Conservation (phyloP, 805 yeast species). For the Clavispora vitiphila region DNA sequence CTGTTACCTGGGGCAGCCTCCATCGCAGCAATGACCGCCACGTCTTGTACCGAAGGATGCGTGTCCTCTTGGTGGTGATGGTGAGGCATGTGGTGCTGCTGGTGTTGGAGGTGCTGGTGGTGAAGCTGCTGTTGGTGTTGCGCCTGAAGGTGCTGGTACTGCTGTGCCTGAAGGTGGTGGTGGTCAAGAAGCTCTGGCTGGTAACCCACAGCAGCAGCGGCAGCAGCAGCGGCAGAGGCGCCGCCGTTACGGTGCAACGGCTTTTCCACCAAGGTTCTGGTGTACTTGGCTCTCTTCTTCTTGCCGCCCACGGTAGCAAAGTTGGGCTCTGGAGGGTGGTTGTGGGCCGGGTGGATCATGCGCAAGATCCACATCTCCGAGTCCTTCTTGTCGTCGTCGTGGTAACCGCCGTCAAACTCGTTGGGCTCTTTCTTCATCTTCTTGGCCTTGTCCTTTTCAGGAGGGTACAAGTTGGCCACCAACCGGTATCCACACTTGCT, state of each 20-base stretch:
- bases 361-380: conserved; percentile 43
- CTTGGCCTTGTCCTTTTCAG: conserved; percentile 39
- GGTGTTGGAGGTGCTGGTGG: conserved; percentile 15
- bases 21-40: conserved; percentile 40
- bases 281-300: conserved; percentile 35
- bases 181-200: conserved; percentile 21
- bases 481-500: conserved; percentile 43
- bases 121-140: conserved; percentile 21
- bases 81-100: conserved; percentile 22
- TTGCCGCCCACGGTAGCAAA: conserved; percentile 20
- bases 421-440: conserved; percentile 21
- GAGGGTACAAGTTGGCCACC: conserved; percentile 35
- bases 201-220: conserved; percentile 23
- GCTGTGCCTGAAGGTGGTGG: conserved; percentile 18
- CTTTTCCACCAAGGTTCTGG: conserved; percentile 41
- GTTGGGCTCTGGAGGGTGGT: conserved; percentile 41
- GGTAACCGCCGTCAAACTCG: conserved; percentile 18
- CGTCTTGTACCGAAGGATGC: conserved; percentile 33
- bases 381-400: conserved; percentile 17
- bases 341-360: conserved; percentile 43
- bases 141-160: conserved; percentile 17
- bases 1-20: conserved; percentile 29
- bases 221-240: conserved; percentile 20
- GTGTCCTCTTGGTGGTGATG: conserved; percentile 21
- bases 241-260: conserved; percentile 29